Evolutionary conservation across 805 yeast species (phyloP), one percentile per base, ranked within the genome.

Genomic region (Candida fluviatilis): DNA sequence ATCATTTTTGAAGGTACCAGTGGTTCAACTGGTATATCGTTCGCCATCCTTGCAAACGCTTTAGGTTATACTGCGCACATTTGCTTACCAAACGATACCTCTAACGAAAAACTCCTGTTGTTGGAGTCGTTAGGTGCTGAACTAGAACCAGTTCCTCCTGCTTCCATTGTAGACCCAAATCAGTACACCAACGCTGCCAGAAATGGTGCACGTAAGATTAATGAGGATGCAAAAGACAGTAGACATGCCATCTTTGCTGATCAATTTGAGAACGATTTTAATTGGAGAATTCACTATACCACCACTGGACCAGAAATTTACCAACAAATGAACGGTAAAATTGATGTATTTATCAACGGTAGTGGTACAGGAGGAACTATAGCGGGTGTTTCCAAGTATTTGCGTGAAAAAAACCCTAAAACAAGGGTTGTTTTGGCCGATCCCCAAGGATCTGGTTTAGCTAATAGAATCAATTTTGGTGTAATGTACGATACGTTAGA

Each of bases 361-460:
- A 85, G 95, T 24, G 99, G 99, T 8, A 91, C 99, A 0, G 99
- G 95, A 58, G 99, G 99, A 28, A 93, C 99, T 1, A 88, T 91
- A 35, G 72, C 95, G 4, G 99, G 99, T 19, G 91, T 89, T 11
- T 77, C 95, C 1, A 73, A 71, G 42, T 93, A 69, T 60, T 67
- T 91, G 48, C 84, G 84, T 93, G 36, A 87, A 81, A 52, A 76
- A 70, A 38, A 67, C 13, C 55, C 67, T 0, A 34, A 54, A 0
- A 53, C 83, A 0, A 66, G 61, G 32, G 74, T 83, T 1, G 71
- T 86, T 2, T 64, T 93, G 21, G 96, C 97, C 0, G 99, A 91
- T 59, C 98, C 98, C 1, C 97, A 88, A 52, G 99, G 99, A 0
- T 82, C 93, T 12, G 99, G 99, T 0, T 74, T 93, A 46, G 85